phyloP scores from a whole-genome alignment of 768 basidiomycete species.

The Mycena venus region DNA sequence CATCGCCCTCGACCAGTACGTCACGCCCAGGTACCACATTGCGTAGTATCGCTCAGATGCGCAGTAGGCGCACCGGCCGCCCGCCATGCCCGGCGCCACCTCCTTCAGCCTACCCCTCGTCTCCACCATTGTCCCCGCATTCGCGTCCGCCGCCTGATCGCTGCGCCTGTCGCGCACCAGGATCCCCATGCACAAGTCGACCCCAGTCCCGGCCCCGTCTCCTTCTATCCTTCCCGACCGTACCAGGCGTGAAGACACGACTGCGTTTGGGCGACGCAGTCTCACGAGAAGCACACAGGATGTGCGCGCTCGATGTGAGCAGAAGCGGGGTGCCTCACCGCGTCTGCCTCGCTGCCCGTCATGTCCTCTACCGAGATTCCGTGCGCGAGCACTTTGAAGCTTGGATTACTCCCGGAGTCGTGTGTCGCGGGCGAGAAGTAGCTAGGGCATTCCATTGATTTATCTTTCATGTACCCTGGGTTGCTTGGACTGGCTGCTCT shows the following conservation, averaged over 20 bases:
- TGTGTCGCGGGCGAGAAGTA: too few relatives aligned
- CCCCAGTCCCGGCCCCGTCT: neutral
- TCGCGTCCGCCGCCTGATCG: neutral
- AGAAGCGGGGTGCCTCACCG: neutral
- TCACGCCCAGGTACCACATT: neutral
- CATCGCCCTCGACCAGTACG: neutral
- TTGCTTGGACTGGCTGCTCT: too few relatives aligned
- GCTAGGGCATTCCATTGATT: too few relatives aligned
- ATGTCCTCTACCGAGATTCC: neutral
- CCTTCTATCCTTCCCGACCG: neutral
- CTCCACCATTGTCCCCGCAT: neutral
- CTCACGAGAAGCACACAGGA: neutral
- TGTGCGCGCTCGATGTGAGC: neutral
- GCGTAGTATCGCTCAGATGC: neutral
- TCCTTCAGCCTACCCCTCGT: neutral
- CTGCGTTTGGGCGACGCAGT: neutral
- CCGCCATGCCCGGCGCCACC: neutral
- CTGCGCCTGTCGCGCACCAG: neutral
- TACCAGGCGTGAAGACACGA: neutral
- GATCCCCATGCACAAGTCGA: neutral
- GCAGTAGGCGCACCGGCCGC: neutral
- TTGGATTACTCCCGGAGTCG: too few relatives aligned
- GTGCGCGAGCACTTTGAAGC: neutral
- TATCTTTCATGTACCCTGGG: too few relatives aligned
- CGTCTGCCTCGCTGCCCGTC: neutral